Percentiles rank a stretch among this genome's conserved stretches.
Conservation (phyloP, 1,139 yeast species). For the Pichia sp. region DNA sequence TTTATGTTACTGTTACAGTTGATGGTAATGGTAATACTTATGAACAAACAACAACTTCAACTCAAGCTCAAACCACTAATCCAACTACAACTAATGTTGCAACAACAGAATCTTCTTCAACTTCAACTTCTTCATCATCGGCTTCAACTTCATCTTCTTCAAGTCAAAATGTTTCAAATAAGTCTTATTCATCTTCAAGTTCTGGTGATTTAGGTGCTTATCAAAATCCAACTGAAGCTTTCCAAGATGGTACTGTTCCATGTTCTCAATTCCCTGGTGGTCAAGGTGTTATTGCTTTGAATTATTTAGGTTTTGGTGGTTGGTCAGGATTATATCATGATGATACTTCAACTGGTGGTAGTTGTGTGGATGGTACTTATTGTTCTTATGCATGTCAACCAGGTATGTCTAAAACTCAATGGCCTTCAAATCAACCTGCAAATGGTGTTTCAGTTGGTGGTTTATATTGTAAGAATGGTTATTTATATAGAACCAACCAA, state of each 20-base stretch:
- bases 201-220: constrained; percentile 53
- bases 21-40: constrained; percentile 55
- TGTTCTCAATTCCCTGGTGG: constrained; percentile 85
- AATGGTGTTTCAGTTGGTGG: constrained; percentile 80
- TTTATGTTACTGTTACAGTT: constrained; percentile 71
- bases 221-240: constrained; percentile 25
- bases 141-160: constrained; percentile 26
- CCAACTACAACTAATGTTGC: constrained; percentile 20
- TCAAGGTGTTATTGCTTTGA: constrained; percentile 80
- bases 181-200: constrained; percentile 29
- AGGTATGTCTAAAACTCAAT: constrained; percentile 87
- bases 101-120: constrained; percentile 17
- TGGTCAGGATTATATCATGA: constrained; percentile 66
- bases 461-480: constrained; percentile 58
- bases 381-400: constrained; percentile 85
- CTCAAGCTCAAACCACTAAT: constrained; percentile 23
- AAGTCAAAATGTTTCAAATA: constrained; percentile 35
- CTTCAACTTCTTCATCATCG: constrained; percentile 9
- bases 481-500: constrained; percentile 61
- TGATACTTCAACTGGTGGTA: constrained; percentile 54
- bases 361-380: constrained; percentile 68
- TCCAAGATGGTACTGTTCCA: constrained; percentile 68
- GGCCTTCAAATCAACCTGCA: constrained; percentile 69
- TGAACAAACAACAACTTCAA: constrained; percentile 23
- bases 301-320: constrained; percentile 66